Conservation (phyloP, 192 early-diverging fungal species). For the Oehlia diaphana region DNA sequence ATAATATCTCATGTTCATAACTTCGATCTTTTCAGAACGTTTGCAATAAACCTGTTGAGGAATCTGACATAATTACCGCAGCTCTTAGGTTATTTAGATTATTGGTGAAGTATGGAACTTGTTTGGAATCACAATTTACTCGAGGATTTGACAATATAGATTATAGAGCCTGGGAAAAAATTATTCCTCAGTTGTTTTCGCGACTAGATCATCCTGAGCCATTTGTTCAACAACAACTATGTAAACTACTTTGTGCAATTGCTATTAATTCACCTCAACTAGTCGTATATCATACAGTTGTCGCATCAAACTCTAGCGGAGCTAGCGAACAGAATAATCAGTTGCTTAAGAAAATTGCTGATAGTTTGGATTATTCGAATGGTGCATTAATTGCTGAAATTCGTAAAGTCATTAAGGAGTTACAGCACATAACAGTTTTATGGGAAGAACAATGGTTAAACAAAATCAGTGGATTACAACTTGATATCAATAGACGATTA, state of each 20-base stretch:
- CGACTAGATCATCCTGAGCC: conserved; percentile 64
- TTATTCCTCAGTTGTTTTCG: conserved; percentile 78
- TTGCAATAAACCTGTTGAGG: conserved; percentile 31
- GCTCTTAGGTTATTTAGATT: conserved; percentile 64
- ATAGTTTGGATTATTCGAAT: conserved; percentile 39
- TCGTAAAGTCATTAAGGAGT: conserved; percentile 55
- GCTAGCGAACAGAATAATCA: conserved; percentile 40
- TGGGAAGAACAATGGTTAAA: conserved; percentile 86
- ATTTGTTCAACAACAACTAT: conserved; percentile 53
- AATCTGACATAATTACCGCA: conserved; percentile 53
- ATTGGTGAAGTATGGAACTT: conserved; percentile 60
- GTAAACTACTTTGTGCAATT: conserved; percentile 61
- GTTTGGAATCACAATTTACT: conserved; percentile 46
- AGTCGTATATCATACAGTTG: conserved; percentile 66
- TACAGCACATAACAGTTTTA: conserved; percentile 71
- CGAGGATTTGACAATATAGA: conserved; percentile 41
- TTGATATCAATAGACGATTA: conserved; percentile 56
- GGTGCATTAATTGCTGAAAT: conserved; percentile 54
- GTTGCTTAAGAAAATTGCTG: conserved; percentile 40
- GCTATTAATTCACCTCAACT: conserved; percentile 59
- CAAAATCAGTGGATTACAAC: conserved; percentile 56
- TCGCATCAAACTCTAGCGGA: conserved; percentile 51
- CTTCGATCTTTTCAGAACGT: neutral
- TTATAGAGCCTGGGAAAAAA: conserved; percentile 57
- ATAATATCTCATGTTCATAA: neutral